Base-by-base conservation (phyloP, 2,329 filamentous ascomycete genomes). In the Pleoardoris graminearum region DNA sequence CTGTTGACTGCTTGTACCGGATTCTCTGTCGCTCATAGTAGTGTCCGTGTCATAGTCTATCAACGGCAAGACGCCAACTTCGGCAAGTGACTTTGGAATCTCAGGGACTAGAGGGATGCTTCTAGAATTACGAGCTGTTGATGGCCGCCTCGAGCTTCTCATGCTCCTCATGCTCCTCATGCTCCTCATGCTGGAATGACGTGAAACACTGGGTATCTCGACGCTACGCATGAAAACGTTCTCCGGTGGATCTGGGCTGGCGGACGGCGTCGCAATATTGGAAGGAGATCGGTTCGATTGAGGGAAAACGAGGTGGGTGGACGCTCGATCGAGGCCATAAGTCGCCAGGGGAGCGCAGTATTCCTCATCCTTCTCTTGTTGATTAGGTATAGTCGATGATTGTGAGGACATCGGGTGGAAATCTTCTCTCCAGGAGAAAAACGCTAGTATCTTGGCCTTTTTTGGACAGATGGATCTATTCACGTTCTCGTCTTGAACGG, bases 301-400 rank as follows among this genome's bases (percentile, higher is more conserved):
- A 36, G 66, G 60, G 2, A 60, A 61, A 25, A 59, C 51, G 10
- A 55, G 53, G 37, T 63, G 65, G 17, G 53, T 58, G 3, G 61
- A 60, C 1, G 62, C 55, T 11, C 57, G 59, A 22, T 64, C 63
- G 4, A 70, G 61, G 14, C 66, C 66, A 19, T 66, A 63, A 0
- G 67, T 70, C 10, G 63, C 66, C 0, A 70, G 51, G 2, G 67
- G 66, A 11, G 51, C 55, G 51, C 66, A 68, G 35, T 68, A 70
- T 2, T 57, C 51, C 36, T 52, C 50, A 14, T 48, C 46, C 2
- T 48, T 51, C 14, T 50, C 30, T n/a, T 59, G 51, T 8, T 54
- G 55, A 16, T 59, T 62, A 11, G 60, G 59, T n/a, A 51, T 27
- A 7, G 25, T 43, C 3, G 59, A 59, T 2, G 52, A 54, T 10